Base-by-base conservation (phyloP, 2,329 filamentous ascomycete genomes). In the Paraphoma sp. region DNA sequence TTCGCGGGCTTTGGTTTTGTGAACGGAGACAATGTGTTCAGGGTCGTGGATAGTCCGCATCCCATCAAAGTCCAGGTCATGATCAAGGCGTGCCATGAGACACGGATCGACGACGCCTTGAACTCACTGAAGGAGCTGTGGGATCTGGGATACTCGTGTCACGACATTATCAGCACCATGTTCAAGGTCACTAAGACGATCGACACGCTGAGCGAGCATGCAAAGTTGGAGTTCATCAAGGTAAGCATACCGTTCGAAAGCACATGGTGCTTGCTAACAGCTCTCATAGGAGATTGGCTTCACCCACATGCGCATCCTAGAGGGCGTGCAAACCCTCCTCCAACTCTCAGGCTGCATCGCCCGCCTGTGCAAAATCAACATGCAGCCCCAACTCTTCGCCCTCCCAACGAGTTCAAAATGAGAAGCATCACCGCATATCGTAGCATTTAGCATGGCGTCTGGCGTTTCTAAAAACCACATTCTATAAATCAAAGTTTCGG, bases 121-220 rank as follows among this genome's bases (percentile, higher is more conserved):
- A 92, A 96, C 66, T 87, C 86, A 4, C 80, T 99, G 63, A 91
- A 92, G 66, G 95, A 98, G 80, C 83, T 99, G 42, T 99, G 95
- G 94, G 87, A 90, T 58, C 81, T 98, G 57, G 95, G 95, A 12
- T 99, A 99, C 80, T 97, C 92, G n/a, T 96, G 92, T 68, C 94
- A 99, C 80, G 95, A 99, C 77, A 97, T 99, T 68, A 96, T 99
- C 77, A 96, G 91, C 79, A 99, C 94, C 59, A 99, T 99, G 95
- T 98, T 99, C 83, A 89, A 90, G 72, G 95, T 99, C 57, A 98
- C 95, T 45, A 99, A 98, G 82, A 96, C 93, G 1, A 93, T 98
- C 57, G 91, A 92, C 1, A 92, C 90, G 1, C 81, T 99, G 54
- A 95, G 92, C 65, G 95, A 99, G 79, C 93, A 98, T 77, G 88